Evolutionary conservation across 2,329 filamentous ascomycete genomes (phyloP).

Genomic region (Fusarium pilosicola): DNA sequence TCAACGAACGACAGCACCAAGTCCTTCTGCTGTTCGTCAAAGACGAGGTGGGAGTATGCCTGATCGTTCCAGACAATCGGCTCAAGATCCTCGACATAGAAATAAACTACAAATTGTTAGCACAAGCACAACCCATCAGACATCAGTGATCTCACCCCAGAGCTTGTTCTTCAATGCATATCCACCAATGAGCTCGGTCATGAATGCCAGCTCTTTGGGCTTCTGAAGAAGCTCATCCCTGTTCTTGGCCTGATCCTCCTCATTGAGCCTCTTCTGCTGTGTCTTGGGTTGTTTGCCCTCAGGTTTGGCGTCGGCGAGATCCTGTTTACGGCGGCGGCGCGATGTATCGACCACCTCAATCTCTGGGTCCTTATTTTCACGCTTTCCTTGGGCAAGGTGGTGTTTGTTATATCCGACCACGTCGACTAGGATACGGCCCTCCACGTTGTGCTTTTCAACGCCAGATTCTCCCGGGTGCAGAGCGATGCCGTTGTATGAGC

Average conservation of each 20-base stretch:
- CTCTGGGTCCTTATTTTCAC: slow-evolving; percentile 49
- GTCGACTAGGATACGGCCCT: slow-evolving; percentile 54
- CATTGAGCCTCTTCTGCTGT: slow-evolving; percentile 43
- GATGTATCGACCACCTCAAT: slow-evolving; percentile 37
- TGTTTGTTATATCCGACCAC: slow-evolving; percentile 56
- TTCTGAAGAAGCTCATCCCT: slow-evolving; percentile 52
- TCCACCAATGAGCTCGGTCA: slow-evolving; percentile 55
- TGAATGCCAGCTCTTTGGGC: slow-evolving; percentile 53
- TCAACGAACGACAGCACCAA: slow-evolving; percentile 60
- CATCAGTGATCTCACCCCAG: slow-evolving; percentile 50
- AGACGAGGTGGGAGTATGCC: slow-evolving; percentile 59
- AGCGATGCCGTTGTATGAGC: slow-evolving; percentile 55
- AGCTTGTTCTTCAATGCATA: slow-evolving; percentile 59
- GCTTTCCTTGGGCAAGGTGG: slow-evolving; percentile 49
- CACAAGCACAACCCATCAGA: not conserved
- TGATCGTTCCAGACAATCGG: slow-evolving; percentile 57
- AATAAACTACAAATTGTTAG: slow-evolving; percentile 41
- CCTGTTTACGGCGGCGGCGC: not conserved
- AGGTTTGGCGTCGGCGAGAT: slow-evolving; percentile 5
- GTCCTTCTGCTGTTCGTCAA: slow-evolving; percentile 59
- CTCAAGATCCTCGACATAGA: slow-evolving; percentile 55
- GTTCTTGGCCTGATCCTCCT: slow-evolving; percentile 52
- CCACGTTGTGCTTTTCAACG: slow-evolving; percentile 50
- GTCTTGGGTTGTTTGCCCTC: slow-evolving; percentile 14
- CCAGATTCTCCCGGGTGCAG: slow-evolving; percentile 36